These are phyloP conservation scores for Diplodia corticola DNA, from an alignment of 2,329 filamentous ascomycete genomes.

Conservation along the genomic window DNA sequence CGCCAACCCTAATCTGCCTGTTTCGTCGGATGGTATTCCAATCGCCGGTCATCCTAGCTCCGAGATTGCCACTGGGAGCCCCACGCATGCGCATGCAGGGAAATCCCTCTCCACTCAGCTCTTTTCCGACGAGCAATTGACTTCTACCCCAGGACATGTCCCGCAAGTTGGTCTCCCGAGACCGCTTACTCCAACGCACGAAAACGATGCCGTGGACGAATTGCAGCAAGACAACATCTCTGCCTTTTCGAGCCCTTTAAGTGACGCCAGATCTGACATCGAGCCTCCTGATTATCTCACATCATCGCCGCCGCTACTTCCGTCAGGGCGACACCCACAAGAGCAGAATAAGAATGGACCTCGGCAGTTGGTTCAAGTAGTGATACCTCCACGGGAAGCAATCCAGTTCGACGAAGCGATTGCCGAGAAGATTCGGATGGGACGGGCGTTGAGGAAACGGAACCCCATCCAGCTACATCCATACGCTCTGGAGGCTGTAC, in stretches of 20 bases:
- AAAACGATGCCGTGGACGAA: slow-evolving; percentile 12
- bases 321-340: neutral
- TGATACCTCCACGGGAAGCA: neutral
- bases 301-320: neutral
- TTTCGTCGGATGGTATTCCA: neutral
- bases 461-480: slow-evolving; percentile 53
- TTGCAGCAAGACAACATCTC: slow-evolving; percentile 13
- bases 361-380: neutral
- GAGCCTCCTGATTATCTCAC: neutral
- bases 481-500: slow-evolving; percentile 47
- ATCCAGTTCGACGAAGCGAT: neutral
- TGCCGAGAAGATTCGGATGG: slow-evolving; percentile 1
- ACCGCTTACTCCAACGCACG: neutral
- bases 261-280: slow-evolving; percentile 12
- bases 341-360: neutral
- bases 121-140: slow-evolving; percentile 4
- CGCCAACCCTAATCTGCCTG: neutral
- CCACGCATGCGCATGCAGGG: neutral
- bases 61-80: neutral
- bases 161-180: neutral
- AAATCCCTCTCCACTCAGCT: slow-evolving; percentile 3
- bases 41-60: neutral
- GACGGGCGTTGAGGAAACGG: slow-evolving; percentile 44
- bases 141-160: neutral
- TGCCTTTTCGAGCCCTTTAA: slow-evolving; percentile 4